Base-by-base conservation (phyloP, 345 rosid genomes). In the Rubroshorea leprosula region DNA sequence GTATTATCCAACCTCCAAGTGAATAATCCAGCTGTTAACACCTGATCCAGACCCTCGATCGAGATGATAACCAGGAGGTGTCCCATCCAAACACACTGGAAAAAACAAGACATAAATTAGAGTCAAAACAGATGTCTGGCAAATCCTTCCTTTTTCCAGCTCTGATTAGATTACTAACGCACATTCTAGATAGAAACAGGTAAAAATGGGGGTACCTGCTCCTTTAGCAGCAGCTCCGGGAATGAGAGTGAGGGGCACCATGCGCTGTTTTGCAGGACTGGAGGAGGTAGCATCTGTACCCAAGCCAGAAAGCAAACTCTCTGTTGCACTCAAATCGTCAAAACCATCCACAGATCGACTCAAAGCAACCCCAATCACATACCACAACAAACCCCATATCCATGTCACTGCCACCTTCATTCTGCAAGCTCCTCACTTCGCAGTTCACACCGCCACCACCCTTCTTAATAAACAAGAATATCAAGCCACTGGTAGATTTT, bases 11-110 rank as follows among this genome's bases (percentile, higher is more conserved):
- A 35, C 41, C 90, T 89, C 96, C 44, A 86, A 75, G 23, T 86
- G 87, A 69, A 89, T 62, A 15, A 89, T 74, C 96, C 96, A 89
- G 48, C 80, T 70, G 47, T 78, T 80, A 38, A 82, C 83, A 44
- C 96, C 93, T 3, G 88, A 80, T 58, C 94, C 94, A 49, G 60
- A 68, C 47, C 96, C 96, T 5, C 55, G 72, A 61, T 85, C 82
- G 46, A 83, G 17, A 77, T 89, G 96, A 65, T 89, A 89, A 51
- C 94, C 96, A 41, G 96, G 96, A 55, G 75, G 48, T 44, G 90
- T 83, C 57, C 96, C 94, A 77, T 89, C 96, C 65, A 85, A 62
- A 25, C 96, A 35, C 41, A 35, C 41, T 35, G 41, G 41, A 35
- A 35, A 26, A 27, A 35, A 35, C 41, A 35, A 35, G 41, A 35